Base-by-base conservation (phyloP, 164 flowering plant species). In the Piper longum region DNA sequence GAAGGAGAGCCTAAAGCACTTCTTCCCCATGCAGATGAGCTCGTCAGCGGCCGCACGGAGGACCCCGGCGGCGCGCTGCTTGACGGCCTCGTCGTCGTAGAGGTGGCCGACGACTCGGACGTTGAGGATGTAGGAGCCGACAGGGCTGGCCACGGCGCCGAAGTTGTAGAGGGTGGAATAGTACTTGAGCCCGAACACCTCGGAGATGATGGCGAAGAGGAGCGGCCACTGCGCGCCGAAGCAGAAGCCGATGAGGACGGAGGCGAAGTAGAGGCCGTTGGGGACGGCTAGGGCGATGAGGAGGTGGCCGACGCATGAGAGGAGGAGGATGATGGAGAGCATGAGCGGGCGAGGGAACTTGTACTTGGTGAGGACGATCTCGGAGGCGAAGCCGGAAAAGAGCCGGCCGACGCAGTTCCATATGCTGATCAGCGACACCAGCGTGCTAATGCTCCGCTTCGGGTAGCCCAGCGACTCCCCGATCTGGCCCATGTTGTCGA, bases 401-500 rank as follows among this genome's bases (percentile, higher is more conserved):
- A 85, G 82, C 63, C 87, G 57, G 2, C 88, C 91, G 0, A 73
- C 64, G 42, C 76, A 85, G 54, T 83, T 83, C 91, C 91, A 85
- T 4, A 85, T 82, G 64, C 87, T 83, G 1, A 83, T 77, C 0
- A 85, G 79, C 0, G 91, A 83, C 0, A 85, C 83, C 40, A 79
- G 81, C 17, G 87, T 83, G 73, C 83, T 67, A n/a, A 80, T 75
- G 61, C 72, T 74, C 2, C 39, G 43, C 2, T 41, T 17, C 0
- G 77, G 72, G 72, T 85, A 85, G 4, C 77, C 78, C 4, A 79
- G 62, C 0, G 91, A 77, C 18, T 71, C 42, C 2, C 87, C 87
- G 4, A 85, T 85, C 64, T 85, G 91, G 17, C 86, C 88, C 61
- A 85, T 14, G 58, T 83, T 85, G 76, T 86, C 91, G 5, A 86